Evolutionary conservation across 371 early-diverging fungal species (phyloP).

Genomic region (Mortierella sp.): DNA sequence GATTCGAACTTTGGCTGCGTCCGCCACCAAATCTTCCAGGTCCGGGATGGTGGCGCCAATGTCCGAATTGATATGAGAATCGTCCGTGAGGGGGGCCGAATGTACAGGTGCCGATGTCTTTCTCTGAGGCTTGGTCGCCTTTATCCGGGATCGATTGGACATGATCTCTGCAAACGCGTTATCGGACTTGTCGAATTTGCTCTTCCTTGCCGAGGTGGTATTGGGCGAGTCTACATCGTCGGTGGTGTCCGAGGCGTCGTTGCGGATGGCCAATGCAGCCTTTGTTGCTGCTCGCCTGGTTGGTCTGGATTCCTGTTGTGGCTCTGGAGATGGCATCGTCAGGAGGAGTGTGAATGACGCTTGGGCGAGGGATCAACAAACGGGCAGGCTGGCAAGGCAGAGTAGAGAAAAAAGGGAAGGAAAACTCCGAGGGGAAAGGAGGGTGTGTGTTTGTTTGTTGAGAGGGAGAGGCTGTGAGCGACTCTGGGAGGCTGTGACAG

Average conservation of each 20-base stretch:
- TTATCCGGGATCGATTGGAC: conserved; percentile 18
- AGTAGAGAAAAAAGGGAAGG: not conserved
- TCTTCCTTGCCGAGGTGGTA: not conserved
- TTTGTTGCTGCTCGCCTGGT: conserved; percentile 37
- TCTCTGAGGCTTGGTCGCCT: not conserved
- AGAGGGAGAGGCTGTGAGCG: not conserved
- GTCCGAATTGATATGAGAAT: not conserved
- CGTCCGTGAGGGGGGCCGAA: not conserved
- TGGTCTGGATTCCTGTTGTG: conserved; percentile 7
- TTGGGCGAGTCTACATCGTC: not conserved
- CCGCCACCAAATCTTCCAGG: conserved; percentile 42
- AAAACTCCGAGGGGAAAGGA: not conserved
- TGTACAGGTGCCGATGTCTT: not conserved
- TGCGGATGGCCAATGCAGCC: conserved; percentile 46
- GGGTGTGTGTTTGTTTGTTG: not conserved
- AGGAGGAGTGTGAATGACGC: not conserved
- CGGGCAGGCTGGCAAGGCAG: too few relatives aligned
- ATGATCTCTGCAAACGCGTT: conserved; percentile 32
- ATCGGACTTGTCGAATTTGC: not conserved
- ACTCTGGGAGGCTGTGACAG: not conserved
- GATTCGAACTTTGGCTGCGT: conserved; percentile 33
- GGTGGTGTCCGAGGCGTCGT: conserved; percentile 23
- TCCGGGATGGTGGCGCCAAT: conserved; percentile 20
- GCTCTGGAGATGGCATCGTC: conserved; percentile 7
- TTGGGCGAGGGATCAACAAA: too few relatives aligned